Evolutionary conservation across 2,329 filamentous ascomycete species (phyloP), one percentile per base, ranked within the genome.

Genomic region (Alternaria arborescens): DNA sequence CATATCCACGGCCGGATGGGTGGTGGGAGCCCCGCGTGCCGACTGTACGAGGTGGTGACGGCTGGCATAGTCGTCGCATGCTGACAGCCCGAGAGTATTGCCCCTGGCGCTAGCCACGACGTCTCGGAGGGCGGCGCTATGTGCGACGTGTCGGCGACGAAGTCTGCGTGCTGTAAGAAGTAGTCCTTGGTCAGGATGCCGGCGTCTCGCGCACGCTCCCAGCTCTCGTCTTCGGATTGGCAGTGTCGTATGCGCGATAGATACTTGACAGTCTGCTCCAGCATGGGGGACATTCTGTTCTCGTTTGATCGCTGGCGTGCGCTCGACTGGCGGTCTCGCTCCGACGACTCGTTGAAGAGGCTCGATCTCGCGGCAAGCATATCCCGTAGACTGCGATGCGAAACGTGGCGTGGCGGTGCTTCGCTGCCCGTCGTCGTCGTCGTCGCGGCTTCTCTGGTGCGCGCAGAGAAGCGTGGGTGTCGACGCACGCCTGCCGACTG

Each of bases 31-130:
- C 24, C 66, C 66, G 26, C 67, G 63, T 54, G 68, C 62, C 46
- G 46, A n/a, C 55, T 55, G 8, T 46, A 63, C 7, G 62, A 18
- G 58, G 66, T 56, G 0, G 66, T 57, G 4, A 66, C 42, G 3
- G 74, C 70, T 2, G 75, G 70, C 20, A 78, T 68, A 18, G 72
- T 78, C 8, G 80, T 82, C 20, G 87, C 87, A 69, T 87, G 84
- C 71, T 91, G 88, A 26, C 82, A 86, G 3, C 88, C 88, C 12
- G 83, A 83, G 64, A 89, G 88, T 0, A 87, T 80, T 53, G 85
- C 83, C 20, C 88, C 88, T 6, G 86, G 83, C 52, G 84, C 82
- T 11, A 91, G 77, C 87, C 87, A 90, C 8, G 88, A 89, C 50
- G 83, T 88, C 53, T 82, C 77, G 3, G 76, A 69, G n/a, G 86